These are phyloP conservation scores for Euclidium syriacum DNA, from an alignment of 345 rosid genomes.

Conservation along the genomic window DNA sequence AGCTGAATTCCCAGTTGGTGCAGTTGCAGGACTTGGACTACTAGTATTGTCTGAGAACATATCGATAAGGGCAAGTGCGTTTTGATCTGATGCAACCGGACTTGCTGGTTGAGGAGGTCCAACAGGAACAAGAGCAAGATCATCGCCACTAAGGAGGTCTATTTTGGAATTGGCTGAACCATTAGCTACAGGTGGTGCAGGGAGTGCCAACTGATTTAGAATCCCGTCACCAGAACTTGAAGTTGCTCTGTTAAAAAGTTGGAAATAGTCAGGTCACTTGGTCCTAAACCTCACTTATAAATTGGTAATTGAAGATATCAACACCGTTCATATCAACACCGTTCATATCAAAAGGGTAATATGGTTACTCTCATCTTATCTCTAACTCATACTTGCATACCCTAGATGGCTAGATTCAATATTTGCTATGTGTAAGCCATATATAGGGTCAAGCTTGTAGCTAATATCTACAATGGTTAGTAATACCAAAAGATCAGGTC, in stretches of 20 bases:
- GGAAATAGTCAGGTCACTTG: neutral
- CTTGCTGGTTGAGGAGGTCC: conserved; percentile 54
- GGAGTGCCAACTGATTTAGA: conserved; percentile 68
- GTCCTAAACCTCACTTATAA: neutral
- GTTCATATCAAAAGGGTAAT: neutral
- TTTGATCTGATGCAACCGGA: conserved; percentile 62
- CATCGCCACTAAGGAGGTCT: conserved; percentile 96
- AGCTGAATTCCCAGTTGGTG: conserved; percentile 41
- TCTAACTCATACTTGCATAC: conserved; percentile 6
- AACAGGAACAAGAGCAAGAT: conserved; percentile 74
- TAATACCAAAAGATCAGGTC: neutral
- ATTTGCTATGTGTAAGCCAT: neutral
- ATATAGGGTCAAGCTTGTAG: neutral
- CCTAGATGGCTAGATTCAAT: conserved; percentile 3
- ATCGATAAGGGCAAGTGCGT: conserved; percentile 83
- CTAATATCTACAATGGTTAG: neutral
- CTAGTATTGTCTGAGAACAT: conserved; percentile 62
- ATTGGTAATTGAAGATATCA: conserved; percentile 2
- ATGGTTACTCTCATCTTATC: neutral
- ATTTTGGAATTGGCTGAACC: conserved; percentile 66
- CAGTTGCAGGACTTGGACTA: conserved; percentile 43
- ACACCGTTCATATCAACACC: neutral
- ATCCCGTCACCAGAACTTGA: conserved; percentile 50
- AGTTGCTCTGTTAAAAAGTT: conserved; percentile 44
- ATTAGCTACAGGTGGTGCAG: conserved; percentile 74